Percentiles rank a stretch among this genome's conserved stretches.
Conservation (phyloP, 805 yeast species). For the Debaryomyces tyrocola region DNA sequence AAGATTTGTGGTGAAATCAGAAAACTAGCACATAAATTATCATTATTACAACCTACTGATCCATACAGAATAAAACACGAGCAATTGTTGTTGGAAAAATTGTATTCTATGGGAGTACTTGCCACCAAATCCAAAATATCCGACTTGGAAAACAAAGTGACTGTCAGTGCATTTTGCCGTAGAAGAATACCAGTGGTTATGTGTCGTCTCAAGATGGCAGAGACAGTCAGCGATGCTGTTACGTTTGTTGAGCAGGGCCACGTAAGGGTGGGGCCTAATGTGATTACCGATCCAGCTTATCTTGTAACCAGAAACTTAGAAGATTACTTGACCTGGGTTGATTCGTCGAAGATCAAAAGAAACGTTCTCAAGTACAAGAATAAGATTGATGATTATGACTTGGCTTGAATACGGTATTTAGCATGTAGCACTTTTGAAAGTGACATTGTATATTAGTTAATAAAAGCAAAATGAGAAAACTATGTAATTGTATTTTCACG, state of each 20-base stretch:
- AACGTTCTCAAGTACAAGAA: constrained; percentile 87
- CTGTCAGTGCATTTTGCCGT: constrained; percentile 91
- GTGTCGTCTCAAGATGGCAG: constrained; percentile 94
- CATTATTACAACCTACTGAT: constrained; percentile 83
- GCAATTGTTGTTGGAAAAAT: constrained; percentile 80
- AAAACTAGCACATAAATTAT: constrained; percentile 80
- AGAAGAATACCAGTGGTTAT: constrained; percentile 91
- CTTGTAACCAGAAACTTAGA: constrained; percentile 92
- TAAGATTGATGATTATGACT: constrained; percentile 59
- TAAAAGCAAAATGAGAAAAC: neutral
- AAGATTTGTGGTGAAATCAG: constrained; percentile 89
- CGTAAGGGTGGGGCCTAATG: constrained; percentile 94
- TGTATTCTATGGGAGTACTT: constrained; percentile 84
- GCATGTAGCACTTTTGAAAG: too few relatives aligned
- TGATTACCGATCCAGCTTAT: constrained; percentile 94
- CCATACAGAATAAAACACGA: constrained; percentile 88
- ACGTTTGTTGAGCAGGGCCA: constrained; percentile 96
- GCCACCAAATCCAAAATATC: constrained; percentile 88
- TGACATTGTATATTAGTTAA: neutral
- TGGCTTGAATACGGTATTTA: constrained; percentile 26
- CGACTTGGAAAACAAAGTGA: constrained; percentile 85
- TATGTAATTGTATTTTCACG: too few relatives aligned
- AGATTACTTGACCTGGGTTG: constrained; percentile 98
- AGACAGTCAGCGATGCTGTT: constrained; percentile 83
- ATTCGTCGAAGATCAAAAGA: constrained; percentile 86